phyloP scores from a whole-genome alignment of 768 basidiomycete genomes.

The Pleurotus tuoliensis region DNA sequence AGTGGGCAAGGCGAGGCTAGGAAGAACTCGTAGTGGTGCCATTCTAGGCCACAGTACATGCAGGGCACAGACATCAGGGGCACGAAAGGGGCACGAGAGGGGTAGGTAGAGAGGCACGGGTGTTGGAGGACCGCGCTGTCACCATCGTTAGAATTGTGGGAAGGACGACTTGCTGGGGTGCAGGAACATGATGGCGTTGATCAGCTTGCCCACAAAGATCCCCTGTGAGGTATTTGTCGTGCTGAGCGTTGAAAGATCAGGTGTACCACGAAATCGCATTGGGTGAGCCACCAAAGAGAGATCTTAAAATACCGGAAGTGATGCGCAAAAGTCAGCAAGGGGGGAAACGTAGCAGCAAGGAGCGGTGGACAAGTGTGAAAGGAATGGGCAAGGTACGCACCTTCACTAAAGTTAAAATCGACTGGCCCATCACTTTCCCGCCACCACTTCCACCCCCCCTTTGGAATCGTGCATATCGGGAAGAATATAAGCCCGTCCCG shows the following conservation, averaged over 20 bases:
- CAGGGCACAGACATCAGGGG: neutral
- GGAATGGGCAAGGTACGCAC: slow-evolving; percentile 21
- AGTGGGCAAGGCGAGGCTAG: slow-evolving; percentile 17
- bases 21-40: slow-evolving; percentile 53
- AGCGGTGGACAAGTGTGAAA: too few relatives aligned
- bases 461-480: slow-evolving; percentile 36
- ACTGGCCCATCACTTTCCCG: slow-evolving; percentile 43
- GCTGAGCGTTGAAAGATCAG: slow-evolving; percentile 42
- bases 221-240: slow-evolving; percentile 44
- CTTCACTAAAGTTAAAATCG: slow-evolving; percentile 48
- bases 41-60: slow-evolving; percentile 31
- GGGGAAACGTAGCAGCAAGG: too few relatives aligned
- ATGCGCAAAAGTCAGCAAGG: too few relatives aligned
- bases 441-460: slow-evolving; percentile 31
- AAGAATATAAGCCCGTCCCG: slow-evolving; percentile 44
- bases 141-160: neutral
- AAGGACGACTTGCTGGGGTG: slow-evolving; percentile 31
- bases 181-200: slow-evolving; percentile 43
- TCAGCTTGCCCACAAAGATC: slow-evolving; percentile 51
- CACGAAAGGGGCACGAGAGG: slow-evolving; percentile 5
- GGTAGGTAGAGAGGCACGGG: slow-evolving; percentile 13
- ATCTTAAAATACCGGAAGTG: slow-evolving; percentile 28
- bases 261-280: slow-evolving; percentile 42
- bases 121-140: slow-evolving; percentile 11
- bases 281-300: slow-evolving; percentile 53